Evolutionary conservation across 2,329 filamentous ascomycete species (phyloP).

Genomic region (Diaporthe sp.): DNA sequence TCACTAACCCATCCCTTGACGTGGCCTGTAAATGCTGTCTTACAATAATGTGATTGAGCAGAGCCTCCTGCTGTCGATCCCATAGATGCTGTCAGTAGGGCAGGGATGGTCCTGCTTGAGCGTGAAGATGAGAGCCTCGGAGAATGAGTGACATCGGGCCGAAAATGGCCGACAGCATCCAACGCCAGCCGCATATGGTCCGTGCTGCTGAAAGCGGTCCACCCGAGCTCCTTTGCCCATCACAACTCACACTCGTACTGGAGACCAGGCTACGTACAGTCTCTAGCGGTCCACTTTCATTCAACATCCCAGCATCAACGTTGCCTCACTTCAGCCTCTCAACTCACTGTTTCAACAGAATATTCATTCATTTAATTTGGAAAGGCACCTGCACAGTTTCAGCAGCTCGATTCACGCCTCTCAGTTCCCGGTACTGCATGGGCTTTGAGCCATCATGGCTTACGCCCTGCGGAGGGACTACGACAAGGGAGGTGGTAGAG

Average conservation of each 20-base stretch:
- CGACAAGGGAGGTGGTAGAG: slow-evolving; percentile 40
- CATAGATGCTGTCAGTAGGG: neutral
- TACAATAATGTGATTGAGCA: neutral
- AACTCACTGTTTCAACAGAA: slow-evolving; percentile 22
- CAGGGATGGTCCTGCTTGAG: slow-evolving; percentile 2
- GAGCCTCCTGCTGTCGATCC: slow-evolving; percentile 16
- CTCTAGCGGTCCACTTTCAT: slow-evolving; percentile 28
- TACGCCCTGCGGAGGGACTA: slow-evolving; percentile 65
- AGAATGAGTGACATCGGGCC: neutral
- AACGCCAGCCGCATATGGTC: neutral
- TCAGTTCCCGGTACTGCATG: slow-evolving; percentile 17
- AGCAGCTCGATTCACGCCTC: neutral
- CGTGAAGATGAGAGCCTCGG: neutral
- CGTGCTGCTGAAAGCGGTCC: neutral
- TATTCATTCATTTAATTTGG: neutral
- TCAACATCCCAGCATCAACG: slow-evolving; percentile 11
- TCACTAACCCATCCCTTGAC: neutral
- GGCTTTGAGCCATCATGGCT: slow-evolving; percentile 53
- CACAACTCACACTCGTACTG: neutral
- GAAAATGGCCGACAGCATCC: neutral
- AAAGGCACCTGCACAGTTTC: neutral
- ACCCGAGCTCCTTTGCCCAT: neutral
- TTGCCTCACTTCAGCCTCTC: slow-evolving; percentile 4
- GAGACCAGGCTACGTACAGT: neutral
- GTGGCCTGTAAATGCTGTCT: neutral